phyloP scores from a whole-genome alignment of 441 rosid species.

The Rhodomyrtus psidioides region DNA sequence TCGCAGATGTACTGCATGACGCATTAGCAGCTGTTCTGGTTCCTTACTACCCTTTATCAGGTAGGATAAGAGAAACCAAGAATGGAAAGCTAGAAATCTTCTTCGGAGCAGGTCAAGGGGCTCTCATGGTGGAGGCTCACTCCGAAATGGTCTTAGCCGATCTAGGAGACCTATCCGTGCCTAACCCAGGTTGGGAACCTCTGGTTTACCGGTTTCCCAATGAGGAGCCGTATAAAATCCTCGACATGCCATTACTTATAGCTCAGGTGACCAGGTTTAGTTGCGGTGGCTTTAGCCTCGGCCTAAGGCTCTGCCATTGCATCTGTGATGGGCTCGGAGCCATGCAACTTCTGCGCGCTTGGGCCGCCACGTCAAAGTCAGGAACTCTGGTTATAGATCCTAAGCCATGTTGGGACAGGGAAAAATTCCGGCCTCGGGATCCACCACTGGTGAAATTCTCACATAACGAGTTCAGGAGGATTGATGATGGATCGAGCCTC shows the following conservation, averaged over 20 bases:
- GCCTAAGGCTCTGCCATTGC: conserved; percentile 81
- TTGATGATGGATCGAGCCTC: conserved; percentile 63
- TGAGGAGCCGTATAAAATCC: conserved; percentile 72
- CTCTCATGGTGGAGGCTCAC: conserved; percentile 60
- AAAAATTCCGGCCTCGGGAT: conserved; percentile 52
- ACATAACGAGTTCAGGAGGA: conserved; percentile 60
- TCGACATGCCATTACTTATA: conserved; percentile 72
- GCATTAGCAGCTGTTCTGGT: conserved; percentile 60
- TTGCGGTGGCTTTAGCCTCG: conserved; percentile 84
- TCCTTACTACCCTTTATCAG: conserved; percentile 81
- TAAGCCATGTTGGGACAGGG: conserved; percentile 77
- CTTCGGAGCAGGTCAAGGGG: conserved; percentile 69
- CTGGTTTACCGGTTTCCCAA: conserved; percentile 47
- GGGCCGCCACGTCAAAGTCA: conserved; percentile 65
- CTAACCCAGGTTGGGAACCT: conserved; percentile 89
- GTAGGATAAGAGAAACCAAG: conserved; percentile 55
- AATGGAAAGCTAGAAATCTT: conserved; percentile 70
- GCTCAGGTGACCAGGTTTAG: conserved; percentile 72
- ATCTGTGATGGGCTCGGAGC: conserved; percentile 91
- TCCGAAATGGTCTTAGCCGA: conserved; percentile 45
- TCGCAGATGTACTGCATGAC: conserved; percentile 28
- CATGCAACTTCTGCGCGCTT: conserved; percentile 73
- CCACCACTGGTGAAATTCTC: conserved; percentile 56
- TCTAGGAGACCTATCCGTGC: conserved; percentile 70
- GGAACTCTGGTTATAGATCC: conserved; percentile 46